Evolutionary conservation across 768 basidiomycete genomes (phyloP), one percentile per base, ranked within the genome.

Genomic region (Lentinula detonsa): DNA sequence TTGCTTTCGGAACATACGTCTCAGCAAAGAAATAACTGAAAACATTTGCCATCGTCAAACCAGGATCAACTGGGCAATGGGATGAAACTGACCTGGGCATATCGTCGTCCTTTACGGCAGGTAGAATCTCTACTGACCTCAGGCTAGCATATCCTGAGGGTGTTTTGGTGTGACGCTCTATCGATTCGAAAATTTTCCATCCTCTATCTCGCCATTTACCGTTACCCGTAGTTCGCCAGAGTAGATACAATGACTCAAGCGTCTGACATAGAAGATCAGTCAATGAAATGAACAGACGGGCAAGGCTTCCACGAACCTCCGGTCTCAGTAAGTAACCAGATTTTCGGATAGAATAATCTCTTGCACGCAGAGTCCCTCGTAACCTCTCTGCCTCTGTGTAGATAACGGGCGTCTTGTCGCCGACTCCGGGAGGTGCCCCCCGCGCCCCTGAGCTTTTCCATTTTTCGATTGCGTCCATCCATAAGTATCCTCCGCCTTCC

Each of bases 151-250:
- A 92, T n/a, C 87, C 90, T 43, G 70, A 73, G 1, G 73, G 63
- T 1, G 84, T 87, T 69, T 79, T 84, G 15, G 86, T 77, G 63
- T 85, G 75, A 34, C 73, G 76, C 69, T 87, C 81, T 23, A 92
- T 79, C 5, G 87, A 82, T 63, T 86, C 74, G 66, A 88, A 92
- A 40, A 91, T 83, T 34, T 68, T 70, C 88, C 89, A 90, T 2
- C 86, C 90, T 55, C 84, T 80, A 49, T 84, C 78, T 64, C 90
- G 79, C 90, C 91, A 92, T 60, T 77, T 80, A 34, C 68, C 67
- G 65, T 92, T 81, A 0, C 86, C 83, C 2, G 90, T 92, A 7
- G 81, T 78, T 49, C 82, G 81, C 85, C 86, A 92, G 60, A 92
- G 69, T 16, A 91, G 66, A 68, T 85, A 91, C 59, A 92, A 70